Base-by-base conservation (phyloP, 306 rosid species). In the Malus fusca region DNA sequence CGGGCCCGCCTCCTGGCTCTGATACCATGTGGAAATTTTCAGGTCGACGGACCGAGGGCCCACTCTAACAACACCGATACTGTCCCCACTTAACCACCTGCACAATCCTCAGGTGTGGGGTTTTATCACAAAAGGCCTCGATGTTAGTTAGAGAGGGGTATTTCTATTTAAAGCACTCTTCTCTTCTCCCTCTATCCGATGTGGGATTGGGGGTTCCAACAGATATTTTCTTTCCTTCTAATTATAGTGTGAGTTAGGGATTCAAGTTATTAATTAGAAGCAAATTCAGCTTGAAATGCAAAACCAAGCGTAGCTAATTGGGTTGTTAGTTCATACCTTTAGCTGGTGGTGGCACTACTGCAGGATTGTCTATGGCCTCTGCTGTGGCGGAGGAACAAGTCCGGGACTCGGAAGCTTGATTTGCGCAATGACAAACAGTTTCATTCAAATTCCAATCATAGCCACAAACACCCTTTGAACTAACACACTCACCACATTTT, bases 361-460 rank as follows among this genome's bases (percentile, higher is more conserved):
- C 53, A 14, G 68, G 21, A 60, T 61, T 63, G 42, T 3, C 12
- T 11, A 61, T 61, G 22, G 68, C 23, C 23, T 18, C 43, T 63
- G n/a, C 17, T 61, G 4, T 6, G 18, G 66, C 33, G 13, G 68
- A 13, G 19, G 37, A 2, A 69, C 87, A 82, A 0, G 25, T 8
- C 19, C 7, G 43, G 19, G 59, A 6, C 46, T 60, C 25, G 1
- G 11, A 15, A 68, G 76, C 3, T n/a, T 10, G 61, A 60, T 46
- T 68, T 42, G 58, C 21, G 81, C 88, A 84, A 61, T 78, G 71
- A 73, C 90, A 86, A 0, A 71, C 79, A 33, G 89, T 3, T 67
- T 74, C 63, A 28, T n/a, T 63, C 62, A 19, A 65, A 15, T 0
- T 2, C 75, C 11, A 10, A 19, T 88, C 82, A 84, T 83, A 80